Base-by-base conservation (phyloP, 2,329 filamentous ascomycete species). In the Ambrosiella cleistominuta region DNA sequence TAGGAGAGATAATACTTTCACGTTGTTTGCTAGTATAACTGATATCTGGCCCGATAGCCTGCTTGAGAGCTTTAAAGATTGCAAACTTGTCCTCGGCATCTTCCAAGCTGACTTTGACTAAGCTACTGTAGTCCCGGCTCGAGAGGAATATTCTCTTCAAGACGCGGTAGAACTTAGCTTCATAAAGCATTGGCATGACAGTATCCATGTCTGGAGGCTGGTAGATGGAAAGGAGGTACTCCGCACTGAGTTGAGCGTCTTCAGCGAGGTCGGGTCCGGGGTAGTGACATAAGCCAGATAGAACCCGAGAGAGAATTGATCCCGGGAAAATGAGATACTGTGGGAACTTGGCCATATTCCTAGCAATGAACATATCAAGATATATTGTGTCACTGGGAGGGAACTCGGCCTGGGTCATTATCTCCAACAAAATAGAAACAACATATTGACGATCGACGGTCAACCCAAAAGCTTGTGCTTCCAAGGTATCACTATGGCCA, bases 311-410 rank as follows among this genome's bases (percentile, higher is more conserved):
- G 0, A 98, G 75, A 1, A 86, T 85, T 1, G 87, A 89, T 15
- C 90, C 93, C 0, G 91, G 86, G 52, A 98, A 80, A 9, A 97
- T 78, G 55, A 98, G 83, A 66, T 96, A 96, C 67, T 97, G 91
- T 0, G 90, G 89, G 66, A 95, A 98, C 68, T 98, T 98, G 2
- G 94, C 88, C 54, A 98, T 72, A 67, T 95, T 98, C 58, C 93
- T 82, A 15, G 93, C 91, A 66, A 98, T 86, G 66, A 98, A 98
- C 89, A 98, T 98, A 70, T 98, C 89, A 50, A 98, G 78, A 69
- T 95, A 98, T 58, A 98, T 87, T 11, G 86, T 90, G 66, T 97
- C 89, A 61, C 86, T 81, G 0, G 82, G 70, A 0, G 82, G 79
- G 69, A 95, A 97, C 52, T 86, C 81, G 3, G 77, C 74, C 0